Evolutionary conservation across 768 basidiomycete genomes (phyloP), one percentile per base, ranked within the genome.

Genomic region (Tulasnella sp.): DNA sequence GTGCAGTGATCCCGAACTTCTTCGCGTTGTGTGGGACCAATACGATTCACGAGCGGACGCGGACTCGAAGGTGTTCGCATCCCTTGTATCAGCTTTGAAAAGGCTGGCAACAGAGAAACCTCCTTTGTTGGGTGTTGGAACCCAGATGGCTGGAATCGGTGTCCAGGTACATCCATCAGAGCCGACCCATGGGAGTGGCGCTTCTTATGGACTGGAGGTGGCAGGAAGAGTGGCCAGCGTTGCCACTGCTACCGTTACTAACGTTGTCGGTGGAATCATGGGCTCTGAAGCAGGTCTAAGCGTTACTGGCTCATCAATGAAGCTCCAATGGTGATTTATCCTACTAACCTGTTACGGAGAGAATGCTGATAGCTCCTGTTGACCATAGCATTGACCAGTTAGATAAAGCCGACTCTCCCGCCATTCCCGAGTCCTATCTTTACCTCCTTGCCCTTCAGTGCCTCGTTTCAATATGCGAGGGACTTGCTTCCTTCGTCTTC

Each of bases 361-460:
- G 17, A 34, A 7, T 4, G 5, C 35, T 39, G 21, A 60, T 63
- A 34, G 59, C 37, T n/a, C 50, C 56, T 36, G 37, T 56, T 42
- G 50, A 50, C 57, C 49, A 15, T 63, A 96, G 93, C 67, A 97
- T 99, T 63, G 94, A 99, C 67, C 96, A 98, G 68, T 79, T 97
- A 11, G 94, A 99, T 72, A 99, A 99, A 68, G 86, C 90, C 0
- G 96, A 99, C 63, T 81, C 92, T 0, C 96, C 96, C 0, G 75
- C 81, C 0, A 92, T 97, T 52, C 94, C 96, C 0, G 96, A 99
- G 58, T 77, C 86, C 3, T 97, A 99, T 67, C 78, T 94, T 61
- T 94, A 93, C 66, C 83, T 99, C 6, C 78, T 99, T 1, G 88
- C 82, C 0, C 77, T 96, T 0, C 92, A 97, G 64, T 92, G 86